A percentile compares a stretch with the other conserved stretches of the same genome.
Conservation (phyloP, 345 rosid species). For the Moricandia arvensis region DNA sequence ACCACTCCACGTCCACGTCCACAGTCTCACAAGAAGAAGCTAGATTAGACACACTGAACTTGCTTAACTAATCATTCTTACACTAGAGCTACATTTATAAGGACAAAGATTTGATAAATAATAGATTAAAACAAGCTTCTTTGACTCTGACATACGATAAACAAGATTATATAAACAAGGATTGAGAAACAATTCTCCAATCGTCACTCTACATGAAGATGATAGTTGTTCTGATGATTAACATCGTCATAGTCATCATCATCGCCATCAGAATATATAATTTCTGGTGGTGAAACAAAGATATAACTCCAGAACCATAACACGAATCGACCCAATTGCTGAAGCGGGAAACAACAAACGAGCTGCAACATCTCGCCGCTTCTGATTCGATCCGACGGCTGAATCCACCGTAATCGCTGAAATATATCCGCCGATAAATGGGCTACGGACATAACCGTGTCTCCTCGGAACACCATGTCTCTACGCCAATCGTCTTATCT, state of each 20-base stretch:
- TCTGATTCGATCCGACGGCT: constrained; percentile 46
- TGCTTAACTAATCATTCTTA: too few species aligned
- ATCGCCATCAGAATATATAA: constrained; percentile 34
- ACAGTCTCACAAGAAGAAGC: too few species aligned
- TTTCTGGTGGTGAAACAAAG: constrained; percentile 61
- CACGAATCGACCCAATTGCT: constrained; percentile 67
- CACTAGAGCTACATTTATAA: too few species aligned
- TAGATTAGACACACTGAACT: too few species aligned
- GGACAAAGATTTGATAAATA: too few species aligned
- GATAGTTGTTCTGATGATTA: constrained; percentile 28
- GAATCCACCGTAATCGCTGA: constrained; percentile 47
- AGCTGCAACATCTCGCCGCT: constrained; percentile 64
- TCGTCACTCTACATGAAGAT: constrained; percentile 35
- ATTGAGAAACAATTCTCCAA: neutral
- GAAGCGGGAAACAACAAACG: constrained; percentile 66
- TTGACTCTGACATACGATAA: too few species aligned
- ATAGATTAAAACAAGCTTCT: too few species aligned
- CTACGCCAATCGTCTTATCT: constrained; percentile 1
- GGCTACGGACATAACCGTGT: constrained; percentile 44
- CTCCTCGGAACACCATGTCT: constrained; percentile 65
- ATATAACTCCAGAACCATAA: constrained; percentile 69
- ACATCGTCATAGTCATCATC: constrained; percentile 12
- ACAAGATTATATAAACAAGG: too few species aligned
- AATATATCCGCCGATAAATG: constrained; percentile 56
- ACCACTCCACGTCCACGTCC: too few species aligned